Conservation (phyloP, 2,329 filamentous ascomycete genomes). For the Colletotrichum graminicola region DNA sequence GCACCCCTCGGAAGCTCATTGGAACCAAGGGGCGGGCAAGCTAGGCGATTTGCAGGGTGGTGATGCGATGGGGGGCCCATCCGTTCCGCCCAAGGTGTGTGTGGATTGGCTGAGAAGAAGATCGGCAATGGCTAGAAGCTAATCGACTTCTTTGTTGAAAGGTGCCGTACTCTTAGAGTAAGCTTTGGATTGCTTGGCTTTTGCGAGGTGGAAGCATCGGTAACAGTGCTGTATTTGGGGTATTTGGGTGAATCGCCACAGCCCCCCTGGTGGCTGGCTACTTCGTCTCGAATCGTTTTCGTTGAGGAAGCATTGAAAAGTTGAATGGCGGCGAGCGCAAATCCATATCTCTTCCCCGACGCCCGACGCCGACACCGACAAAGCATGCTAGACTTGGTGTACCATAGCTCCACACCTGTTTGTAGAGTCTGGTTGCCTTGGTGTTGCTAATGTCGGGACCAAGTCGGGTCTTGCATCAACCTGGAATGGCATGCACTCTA, state of each 20-base stretch:
- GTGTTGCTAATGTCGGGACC: neutral
- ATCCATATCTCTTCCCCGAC: neutral
- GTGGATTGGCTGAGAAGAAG: slow-evolving; percentile 38
- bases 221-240: slow-evolving; percentile 3
- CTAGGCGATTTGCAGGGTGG: slow-evolving; percentile 21
- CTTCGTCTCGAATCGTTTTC: neutral
- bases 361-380: neutral
- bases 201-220: slow-evolving; percentile 37
- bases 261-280: neutral
- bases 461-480: neutral
- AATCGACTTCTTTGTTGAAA: slow-evolving; percentile 26
- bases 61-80: slow-evolving; percentile 28
- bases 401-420: neutral
- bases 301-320: neutral
- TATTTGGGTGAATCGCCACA: neutral
- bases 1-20: slow-evolving; percentile 20
- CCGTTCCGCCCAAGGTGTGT: slow-evolving; percentile 8
- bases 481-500: slow-evolving; percentile 5
- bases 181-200: slow-evolving; percentile 29
- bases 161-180: slow-evolving; percentile 3
- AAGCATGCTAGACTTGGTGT: neutral
- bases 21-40: slow-evolving; percentile 17
- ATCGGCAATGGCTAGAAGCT: slow-evolving; percentile 39
- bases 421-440: slow-evolving; percentile 11
- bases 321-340: neutral